Evolutionary conservation across 441 rosid species (phyloP).

Genomic region (Mallotus japonicus): DNA sequence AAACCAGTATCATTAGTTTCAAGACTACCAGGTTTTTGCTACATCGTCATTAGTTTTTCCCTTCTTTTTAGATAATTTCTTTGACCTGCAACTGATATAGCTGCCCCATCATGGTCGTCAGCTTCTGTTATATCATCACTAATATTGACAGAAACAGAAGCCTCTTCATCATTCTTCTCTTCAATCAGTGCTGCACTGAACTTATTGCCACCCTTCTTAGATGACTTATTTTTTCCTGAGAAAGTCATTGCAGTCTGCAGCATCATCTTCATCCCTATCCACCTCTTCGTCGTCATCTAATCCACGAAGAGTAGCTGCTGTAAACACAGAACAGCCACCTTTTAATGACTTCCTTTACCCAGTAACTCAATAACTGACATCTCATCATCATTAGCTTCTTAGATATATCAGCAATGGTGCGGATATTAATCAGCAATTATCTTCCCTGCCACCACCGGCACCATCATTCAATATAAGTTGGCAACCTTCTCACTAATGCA

Average conservation of each 20-base stretch:
- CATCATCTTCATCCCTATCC: constrained; percentile 43
- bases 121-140: constrained; percentile 29
- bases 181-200: constrained; percentile 51
- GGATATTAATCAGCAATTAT: too few species aligned
- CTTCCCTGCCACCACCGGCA: too few species aligned
- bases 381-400: constrained; percentile 33
- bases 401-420: constrained; percentile 26
- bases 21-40: constrained; percentile 7
- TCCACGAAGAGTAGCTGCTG: constrained; percentile 31
- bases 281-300: constrained; percentile 37
- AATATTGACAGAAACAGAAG: constrained; percentile 27
- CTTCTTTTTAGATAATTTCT: constrained; percentile 80
- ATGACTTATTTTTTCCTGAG: constrained; percentile 77
- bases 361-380: constrained; percentile 32
- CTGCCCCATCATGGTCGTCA: constrained; percentile 43
- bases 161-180: constrained; percentile 47
- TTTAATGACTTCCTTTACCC: constrained; percentile 62
- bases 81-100: constrained; percentile 56
- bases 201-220: constrained; percentile 51
- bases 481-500: too few species aligned
- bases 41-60: constrained; percentile 4
- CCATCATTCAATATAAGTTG: too few species aligned
- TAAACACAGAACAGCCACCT: constrained; percentile 30
- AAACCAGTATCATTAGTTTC: constrained; percentile 31
- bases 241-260: constrained; percentile 46